Evolutionary conservation across 768 basidiomycete genomes (phyloP).

Genomic region (Lactifluus pinguis): DNA sequence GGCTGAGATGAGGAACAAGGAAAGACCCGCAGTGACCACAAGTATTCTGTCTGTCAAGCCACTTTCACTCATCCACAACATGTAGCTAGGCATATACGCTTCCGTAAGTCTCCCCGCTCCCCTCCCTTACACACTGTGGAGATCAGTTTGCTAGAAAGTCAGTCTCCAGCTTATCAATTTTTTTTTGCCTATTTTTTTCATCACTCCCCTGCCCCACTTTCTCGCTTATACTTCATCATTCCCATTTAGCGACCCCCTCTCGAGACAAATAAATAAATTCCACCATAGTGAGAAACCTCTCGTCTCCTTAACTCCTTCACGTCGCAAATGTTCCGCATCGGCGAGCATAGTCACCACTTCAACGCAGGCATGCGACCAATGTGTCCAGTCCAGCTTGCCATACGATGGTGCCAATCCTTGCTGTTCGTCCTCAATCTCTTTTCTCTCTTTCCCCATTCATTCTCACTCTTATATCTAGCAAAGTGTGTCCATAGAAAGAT

Average conservation of each 20-base stretch:
- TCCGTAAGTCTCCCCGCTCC: too few species aligned
- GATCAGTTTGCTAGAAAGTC: slow-evolving; percentile 83
- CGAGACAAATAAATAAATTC: slow-evolving; percentile 47
- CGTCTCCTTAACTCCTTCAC: too few species aligned
- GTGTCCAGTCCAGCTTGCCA: slow-evolving; percentile 62
- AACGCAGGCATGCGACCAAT: slow-evolving; percentile 62
- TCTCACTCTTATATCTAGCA: too few species aligned
- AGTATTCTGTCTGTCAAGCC: too few species aligned
- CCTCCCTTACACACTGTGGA: too few species aligned
- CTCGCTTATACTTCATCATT: not conserved
- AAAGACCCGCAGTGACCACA: too few species aligned
- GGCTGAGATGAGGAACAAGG: too few species aligned
- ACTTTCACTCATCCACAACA: too few species aligned
- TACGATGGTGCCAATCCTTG: slow-evolving; percentile 79
- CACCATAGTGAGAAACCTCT: too few species aligned
- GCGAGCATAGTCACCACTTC: too few species aligned
- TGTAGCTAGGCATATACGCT: not conserved
- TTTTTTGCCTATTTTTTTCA: too few species aligned
- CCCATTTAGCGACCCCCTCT: slow-evolving; percentile 64
- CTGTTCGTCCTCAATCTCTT: slow-evolving; percentile 35
- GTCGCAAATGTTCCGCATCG: too few species aligned
- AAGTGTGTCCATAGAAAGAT: slow-evolving; percentile 30
- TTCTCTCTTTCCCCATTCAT: slow-evolving; percentile 18
- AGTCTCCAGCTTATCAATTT: slow-evolving; percentile 1
- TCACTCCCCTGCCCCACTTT: not conserved